Evolutionary conservation across 2,329 filamentous ascomycete genomes (phyloP).

Genomic region (Aspergillus chevalieri): DNA sequence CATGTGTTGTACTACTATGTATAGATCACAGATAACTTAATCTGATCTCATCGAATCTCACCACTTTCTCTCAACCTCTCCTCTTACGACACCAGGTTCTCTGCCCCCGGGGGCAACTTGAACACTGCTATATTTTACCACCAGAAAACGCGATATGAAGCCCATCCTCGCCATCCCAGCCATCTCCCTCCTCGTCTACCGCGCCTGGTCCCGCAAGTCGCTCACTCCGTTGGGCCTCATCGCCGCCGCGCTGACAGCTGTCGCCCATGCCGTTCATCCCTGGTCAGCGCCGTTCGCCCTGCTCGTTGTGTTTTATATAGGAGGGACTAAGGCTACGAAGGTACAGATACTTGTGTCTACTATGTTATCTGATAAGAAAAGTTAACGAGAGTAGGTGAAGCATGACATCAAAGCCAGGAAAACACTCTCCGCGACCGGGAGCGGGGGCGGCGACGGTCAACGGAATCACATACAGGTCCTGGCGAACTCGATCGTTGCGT

Average conservation of each 20-base stretch:
- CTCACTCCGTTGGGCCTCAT: slow-evolving; percentile 72
- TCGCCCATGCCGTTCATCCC: slow-evolving; percentile 81
- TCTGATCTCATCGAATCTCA: no score
- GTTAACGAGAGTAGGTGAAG: slow-evolving; percentile 58
- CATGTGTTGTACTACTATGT: no score
- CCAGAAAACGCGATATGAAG: slow-evolving; percentile 32
- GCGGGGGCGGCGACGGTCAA: slow-evolving; percentile 68
- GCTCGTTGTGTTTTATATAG: slow-evolving; percentile 77
- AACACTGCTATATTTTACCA: not conserved
- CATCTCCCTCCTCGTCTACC: slow-evolving; percentile 56
- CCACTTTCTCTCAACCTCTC: no score
- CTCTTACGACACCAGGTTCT: no score
- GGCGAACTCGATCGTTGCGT: slow-evolving; percentile 78
- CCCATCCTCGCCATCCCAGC: slow-evolving; percentile 38
- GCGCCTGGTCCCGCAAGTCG: slow-evolving; percentile 66
- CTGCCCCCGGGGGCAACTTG: no score
- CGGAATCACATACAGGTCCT: slow-evolving; percentile 84
- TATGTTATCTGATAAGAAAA: not conserved
- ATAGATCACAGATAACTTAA: no score
- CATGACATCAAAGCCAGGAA: slow-evolving; percentile 76
- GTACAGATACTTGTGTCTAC: slow-evolving; percentile 35
- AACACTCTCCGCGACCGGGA: slow-evolving; percentile 69
- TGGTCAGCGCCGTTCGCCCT: slow-evolving; percentile 88
- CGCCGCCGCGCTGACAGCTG: slow-evolving; percentile 65
- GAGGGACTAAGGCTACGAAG: slow-evolving; percentile 77